phyloP scores from a whole-genome alignment of 352 stramenopile genomes.

The Phytopythium montanum region DNA sequence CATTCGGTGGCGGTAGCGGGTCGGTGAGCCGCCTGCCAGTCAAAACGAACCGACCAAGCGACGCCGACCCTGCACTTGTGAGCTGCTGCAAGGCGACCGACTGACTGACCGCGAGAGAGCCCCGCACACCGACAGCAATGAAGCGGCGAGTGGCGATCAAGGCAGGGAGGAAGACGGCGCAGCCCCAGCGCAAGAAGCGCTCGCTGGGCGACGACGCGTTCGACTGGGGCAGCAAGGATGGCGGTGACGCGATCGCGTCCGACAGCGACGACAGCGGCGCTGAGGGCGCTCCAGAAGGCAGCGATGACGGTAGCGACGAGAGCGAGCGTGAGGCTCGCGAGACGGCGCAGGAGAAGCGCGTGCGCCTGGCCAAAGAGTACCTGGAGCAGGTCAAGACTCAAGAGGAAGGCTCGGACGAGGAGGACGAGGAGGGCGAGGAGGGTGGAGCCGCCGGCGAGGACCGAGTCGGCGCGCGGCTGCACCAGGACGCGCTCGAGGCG shows the following conservation, averaged over 20 bases:
- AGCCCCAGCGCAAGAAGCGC: constrained; percentile 53
- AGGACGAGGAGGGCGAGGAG: constrained; percentile 45
- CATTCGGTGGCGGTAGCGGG: not conserved
- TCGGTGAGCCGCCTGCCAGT: constrained; percentile 14
- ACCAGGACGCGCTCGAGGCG: constrained; percentile 81
- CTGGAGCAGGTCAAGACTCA: constrained; percentile 80
- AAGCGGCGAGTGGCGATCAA: constrained; percentile 30
- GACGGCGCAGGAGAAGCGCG: constrained; percentile 85
- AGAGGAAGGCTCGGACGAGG: constrained; percentile 37
- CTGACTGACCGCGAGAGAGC: not conserved
- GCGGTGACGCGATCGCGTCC: constrained; percentile 61
- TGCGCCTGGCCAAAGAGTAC: constrained; percentile 88
- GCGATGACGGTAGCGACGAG: constrained; percentile 45
- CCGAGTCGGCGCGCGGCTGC: constrained; percentile 68
- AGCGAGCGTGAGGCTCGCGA: constrained; percentile 66
- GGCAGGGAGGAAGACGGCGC: constrained; percentile 24
- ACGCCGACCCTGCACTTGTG: not conserved
- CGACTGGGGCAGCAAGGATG: constrained; percentile 58
- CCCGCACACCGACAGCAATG: constrained; percentile 21
- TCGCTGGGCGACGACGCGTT: constrained; percentile 78
- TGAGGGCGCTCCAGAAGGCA: constrained; percentile 6
- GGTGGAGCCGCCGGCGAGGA: constrained; percentile 53
- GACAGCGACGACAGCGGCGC: constrained; percentile 52
- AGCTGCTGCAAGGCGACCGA: no score
- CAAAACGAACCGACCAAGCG: constrained; percentile 13